A percentile compares a stretch with the other conserved stretches of the same genome.
Conservation (phyloP, 805 yeast genomes). For the Ogataea ganodermae region DNA sequence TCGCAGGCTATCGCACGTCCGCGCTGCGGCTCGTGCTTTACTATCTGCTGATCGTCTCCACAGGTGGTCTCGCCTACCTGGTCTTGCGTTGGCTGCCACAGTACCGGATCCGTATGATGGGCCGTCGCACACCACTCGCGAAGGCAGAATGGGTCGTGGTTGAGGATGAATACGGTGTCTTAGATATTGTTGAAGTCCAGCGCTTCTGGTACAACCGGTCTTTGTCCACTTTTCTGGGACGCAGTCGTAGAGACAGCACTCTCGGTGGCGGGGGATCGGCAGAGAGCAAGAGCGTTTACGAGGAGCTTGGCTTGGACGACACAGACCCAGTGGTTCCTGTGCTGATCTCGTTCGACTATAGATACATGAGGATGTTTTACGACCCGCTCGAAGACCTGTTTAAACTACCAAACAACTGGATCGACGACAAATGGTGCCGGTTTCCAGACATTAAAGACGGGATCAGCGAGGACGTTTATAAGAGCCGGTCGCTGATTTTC, state of each 20-base stretch:
- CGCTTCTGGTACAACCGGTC: constrained; percentile 69
- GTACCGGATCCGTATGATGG: constrained; percentile 66
- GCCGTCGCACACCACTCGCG: constrained; percentile 67
- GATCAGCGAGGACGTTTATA: constrained; percentile 64
- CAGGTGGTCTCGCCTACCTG: constrained; percentile 75
- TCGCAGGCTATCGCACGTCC: constrained; percentile 81
- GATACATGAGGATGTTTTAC: constrained; percentile 81
- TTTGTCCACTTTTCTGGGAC: constrained; percentile 63
- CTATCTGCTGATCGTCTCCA: constrained; percentile 51
- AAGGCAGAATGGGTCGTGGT: constrained; percentile 89
- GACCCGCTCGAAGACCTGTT: constrained; percentile 87
- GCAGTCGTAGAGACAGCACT: too few species aligned
- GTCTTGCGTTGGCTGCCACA: constrained; percentile 85
- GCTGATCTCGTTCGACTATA: constrained; percentile 70
- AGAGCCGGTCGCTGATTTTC: constrained; percentile 71
- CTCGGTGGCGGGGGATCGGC: too few species aligned
- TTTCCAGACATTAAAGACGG: constrained; percentile 62
- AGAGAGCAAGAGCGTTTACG: not conserved
- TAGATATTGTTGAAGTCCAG: constrained; percentile 57
- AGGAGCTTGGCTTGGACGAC: constrained; percentile 30
- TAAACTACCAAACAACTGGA: constrained; percentile 84
- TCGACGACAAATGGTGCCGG: constrained; percentile 74
- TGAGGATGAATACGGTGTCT: constrained; percentile 92
- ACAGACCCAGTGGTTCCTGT: constrained; percentile 69
- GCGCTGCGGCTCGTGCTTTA: constrained; percentile 48